Evolutionary conservation across 371 early-diverging fungal genomes (phyloP).

Genomic region (Funneliformis caledonium): DNA sequence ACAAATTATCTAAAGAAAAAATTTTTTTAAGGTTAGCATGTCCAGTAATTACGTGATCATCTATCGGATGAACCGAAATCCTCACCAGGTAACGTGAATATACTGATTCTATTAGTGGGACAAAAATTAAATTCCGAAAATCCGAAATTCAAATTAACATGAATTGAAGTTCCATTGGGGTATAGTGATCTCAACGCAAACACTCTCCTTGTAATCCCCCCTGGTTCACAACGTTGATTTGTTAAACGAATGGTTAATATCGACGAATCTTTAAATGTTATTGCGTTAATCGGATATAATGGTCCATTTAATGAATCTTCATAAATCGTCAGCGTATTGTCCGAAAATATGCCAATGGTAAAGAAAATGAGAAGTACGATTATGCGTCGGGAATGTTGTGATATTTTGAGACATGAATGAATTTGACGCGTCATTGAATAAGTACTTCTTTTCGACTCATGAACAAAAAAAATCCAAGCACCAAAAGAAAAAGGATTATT

Average conservation of each 20-base stretch:
- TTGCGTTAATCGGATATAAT: background rate
- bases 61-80: background rate
- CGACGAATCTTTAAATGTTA: background rate
- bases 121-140: conserved; percentile 5
- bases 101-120: background rate
- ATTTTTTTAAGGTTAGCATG: background rate
- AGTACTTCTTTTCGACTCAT: no score
- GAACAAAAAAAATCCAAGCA: no score
- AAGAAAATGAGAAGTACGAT: background rate
- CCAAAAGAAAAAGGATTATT: background rate
- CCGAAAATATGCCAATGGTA: background rate
- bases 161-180: background rate
- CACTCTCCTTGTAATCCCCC: background rate
- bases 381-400: background rate
- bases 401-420: background rate
- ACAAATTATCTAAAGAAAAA: background rate
- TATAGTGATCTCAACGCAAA: background rate
- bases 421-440: background rate
- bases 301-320: background rate
- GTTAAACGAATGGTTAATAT: conserved; percentile 8
- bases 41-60: background rate
- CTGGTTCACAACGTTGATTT: background rate
- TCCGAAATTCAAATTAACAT: background rate
- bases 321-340: background rate
- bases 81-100: conserved; percentile 16